Conservation (phyloP, 805 yeast species). For the Schizosaccharomyces lindneri region DNA sequence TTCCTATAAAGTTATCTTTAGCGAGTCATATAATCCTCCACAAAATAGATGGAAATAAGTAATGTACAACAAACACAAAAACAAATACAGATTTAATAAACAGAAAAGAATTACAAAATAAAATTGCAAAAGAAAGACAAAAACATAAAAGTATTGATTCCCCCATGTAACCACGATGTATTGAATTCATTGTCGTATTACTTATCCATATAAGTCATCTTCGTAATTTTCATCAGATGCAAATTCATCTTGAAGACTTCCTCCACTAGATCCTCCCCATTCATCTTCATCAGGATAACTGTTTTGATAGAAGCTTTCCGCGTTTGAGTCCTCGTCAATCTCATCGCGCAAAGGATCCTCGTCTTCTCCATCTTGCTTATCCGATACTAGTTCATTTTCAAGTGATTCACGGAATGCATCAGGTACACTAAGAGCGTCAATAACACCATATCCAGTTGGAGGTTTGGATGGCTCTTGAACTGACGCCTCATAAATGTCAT, state of each 20-base stretch:
- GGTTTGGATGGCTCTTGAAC: neutral
- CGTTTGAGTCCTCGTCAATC: neutral
- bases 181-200: neutral
- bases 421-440: neutral
- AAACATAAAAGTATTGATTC: neutral
- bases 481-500: neutral
- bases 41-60: too few species aligned
- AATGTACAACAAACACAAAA: too few species aligned
- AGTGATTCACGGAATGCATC: neutral
- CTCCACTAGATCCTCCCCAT: neutral
- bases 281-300: neutral
- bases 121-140: too few species aligned
- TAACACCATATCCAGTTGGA: neutral
- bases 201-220: neutral
- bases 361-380: neutral
- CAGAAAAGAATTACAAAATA: too few species aligned
- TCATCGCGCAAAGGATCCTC: neutral
- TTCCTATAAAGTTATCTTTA: neutral
- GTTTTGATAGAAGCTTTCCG: constrained; percentile 1
- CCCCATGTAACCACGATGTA: neutral
- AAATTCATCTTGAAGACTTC: neutral
- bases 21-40: neutral
- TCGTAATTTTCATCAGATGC: neutral
- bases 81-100: too few species aligned
- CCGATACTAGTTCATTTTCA: neutral